Base-by-base conservation (phyloP, 768 basidiomycete species). In the Collybia sordida region DNA sequence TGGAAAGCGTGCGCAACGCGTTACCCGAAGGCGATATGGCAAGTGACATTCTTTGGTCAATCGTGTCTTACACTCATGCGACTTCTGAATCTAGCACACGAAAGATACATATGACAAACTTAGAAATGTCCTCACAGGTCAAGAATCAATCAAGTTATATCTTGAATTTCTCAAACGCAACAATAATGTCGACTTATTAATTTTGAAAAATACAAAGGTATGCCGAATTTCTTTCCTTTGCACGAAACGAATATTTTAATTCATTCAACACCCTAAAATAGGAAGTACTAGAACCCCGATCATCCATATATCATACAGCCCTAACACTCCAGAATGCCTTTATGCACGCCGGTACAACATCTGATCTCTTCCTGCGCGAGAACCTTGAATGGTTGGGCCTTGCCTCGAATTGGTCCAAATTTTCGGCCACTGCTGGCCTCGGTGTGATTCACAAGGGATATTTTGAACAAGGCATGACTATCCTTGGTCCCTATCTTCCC, bases 371-470 rank as follows among this genome's bases (percentile, higher is more conserved):
- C 72, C 75, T 99, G 17, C 85, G 94, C 11, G 92, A 98, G 45
- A 98, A 98, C 65, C 80, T 99, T 27, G 96, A 98, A 64, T 99
- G 95, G 94, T 82, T 99, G 3, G 90, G 84, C 8, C 80, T 92
- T 46, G 97, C 97, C 2, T 88, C 88, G 22, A 98, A 99, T 65
- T 99, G 97, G 97, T 91, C 93, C 23, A 99, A 98, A 63, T 99
- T 98, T 72, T 92, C 93, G 3, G 93, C 97, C 5, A 98, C 97
- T 11, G 94, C 97, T 17, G 94, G 91, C 7, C 82, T 99, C 19
- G 97, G 97, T 54, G 91, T 98, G 49, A 98, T 99, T 55, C 93
- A 98, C 74, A 95, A 96, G 63, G 97, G 97, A 37, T 94, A 94
- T 66, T 90, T 93, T 60, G 85, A 93, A 60, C 88, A 96, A 66